These are phyloP conservation scores for Leccinum incarnatum DNA, from an alignment of 768 basidiomycete species.

Conservation along the genomic window DNA sequence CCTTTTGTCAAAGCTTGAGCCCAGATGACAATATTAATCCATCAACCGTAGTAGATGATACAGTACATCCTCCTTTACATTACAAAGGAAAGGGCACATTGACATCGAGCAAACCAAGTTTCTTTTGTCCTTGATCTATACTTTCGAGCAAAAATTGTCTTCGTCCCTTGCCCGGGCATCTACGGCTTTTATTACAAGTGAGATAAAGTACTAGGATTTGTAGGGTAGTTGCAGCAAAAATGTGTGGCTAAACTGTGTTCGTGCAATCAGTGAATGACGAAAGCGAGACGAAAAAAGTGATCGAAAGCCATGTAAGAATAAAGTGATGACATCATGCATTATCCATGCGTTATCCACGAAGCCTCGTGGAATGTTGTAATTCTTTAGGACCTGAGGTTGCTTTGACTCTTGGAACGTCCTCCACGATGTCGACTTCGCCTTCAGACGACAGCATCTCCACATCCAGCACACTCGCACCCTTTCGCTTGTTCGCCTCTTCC, in stretches of 20 bases:
- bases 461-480: slow-evolving; percentile 17
- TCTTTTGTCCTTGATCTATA: not conserved
- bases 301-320: slow-evolving; percentile 4
- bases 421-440: slow-evolving; percentile 40
- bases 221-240: slow-evolving; percentile 20
- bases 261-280: slow-evolving; percentile 6
- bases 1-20: not conserved
- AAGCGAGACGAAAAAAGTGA: not conserved
- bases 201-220: slow-evolving; percentile 11
- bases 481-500: slow-evolving; percentile 31
- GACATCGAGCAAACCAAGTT: not conserved
- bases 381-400: slow-evolving; percentile 7
- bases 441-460: slow-evolving; percentile 32
- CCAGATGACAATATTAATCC: not conserved
- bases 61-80: no score
- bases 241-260: not conserved
- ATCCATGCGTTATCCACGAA: slow-evolving; percentile 26
- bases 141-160: not conserved
- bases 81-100: not conserved
- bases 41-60: no score
- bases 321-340: slow-evolving; percentile 4
- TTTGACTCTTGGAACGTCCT: slow-evolving; percentile 24
- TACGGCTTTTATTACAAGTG: slow-evolving; percentile 12
- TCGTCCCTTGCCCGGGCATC: not conserved
- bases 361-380: slow-evolving; percentile 2